phyloP scores from a whole-genome alignment of 1,284 basidiomycete species.

The Microbotryum intermedium region DNA sequence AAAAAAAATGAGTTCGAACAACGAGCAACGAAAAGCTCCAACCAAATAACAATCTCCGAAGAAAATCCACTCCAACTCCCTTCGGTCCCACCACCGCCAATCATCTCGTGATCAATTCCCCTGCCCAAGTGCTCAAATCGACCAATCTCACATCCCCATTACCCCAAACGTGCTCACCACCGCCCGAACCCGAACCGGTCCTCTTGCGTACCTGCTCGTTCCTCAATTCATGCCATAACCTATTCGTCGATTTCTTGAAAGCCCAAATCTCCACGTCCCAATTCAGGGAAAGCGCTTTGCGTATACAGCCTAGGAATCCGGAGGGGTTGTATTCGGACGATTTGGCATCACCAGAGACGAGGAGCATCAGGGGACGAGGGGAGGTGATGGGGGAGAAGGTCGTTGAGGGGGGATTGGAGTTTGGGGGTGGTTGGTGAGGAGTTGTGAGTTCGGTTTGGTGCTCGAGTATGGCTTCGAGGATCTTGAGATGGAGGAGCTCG shows the following conservation, averaged over 20 bases:
- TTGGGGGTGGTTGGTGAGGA: slow-evolving; percentile 46
- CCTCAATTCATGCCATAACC: too few relatives aligned
- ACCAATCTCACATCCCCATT: too few relatives aligned
- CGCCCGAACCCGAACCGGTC: too few relatives aligned
- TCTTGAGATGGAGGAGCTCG: slow-evolving; percentile 74
- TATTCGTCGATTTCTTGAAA: slow-evolving; percentile 17
- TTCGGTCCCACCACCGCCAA: too few relatives aligned
- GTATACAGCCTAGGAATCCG: slow-evolving; percentile 72
- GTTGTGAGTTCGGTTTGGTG: slow-evolving; percentile 37
- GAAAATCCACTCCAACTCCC: too few relatives aligned
- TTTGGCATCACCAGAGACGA: slow-evolving; percentile 82
- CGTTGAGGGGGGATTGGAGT: slow-evolving; percentile 38
- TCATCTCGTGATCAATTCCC: too few relatives aligned
- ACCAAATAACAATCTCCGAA: too few relatives aligned
- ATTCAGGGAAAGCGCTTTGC: slow-evolving; percentile 68
- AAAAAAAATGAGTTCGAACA: too few relatives aligned
- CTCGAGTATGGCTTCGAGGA: slow-evolving; percentile 68
- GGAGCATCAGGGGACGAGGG: slow-evolving; percentile 46
- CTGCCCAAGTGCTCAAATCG: too few relatives aligned
- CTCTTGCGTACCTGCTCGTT: too few relatives aligned
- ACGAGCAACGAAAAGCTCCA: too few relatives aligned
- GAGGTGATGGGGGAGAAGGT: background rate
- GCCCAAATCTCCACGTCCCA: slow-evolving; percentile 71
- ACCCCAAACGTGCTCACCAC: too few relatives aligned
- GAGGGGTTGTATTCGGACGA: slow-evolving; percentile 79